These are phyloP conservation scores for Sclerotinia borealis DNA, from an alignment of 2,329 filamentous ascomycete genomes.

Conservation along the genomic window DNA sequence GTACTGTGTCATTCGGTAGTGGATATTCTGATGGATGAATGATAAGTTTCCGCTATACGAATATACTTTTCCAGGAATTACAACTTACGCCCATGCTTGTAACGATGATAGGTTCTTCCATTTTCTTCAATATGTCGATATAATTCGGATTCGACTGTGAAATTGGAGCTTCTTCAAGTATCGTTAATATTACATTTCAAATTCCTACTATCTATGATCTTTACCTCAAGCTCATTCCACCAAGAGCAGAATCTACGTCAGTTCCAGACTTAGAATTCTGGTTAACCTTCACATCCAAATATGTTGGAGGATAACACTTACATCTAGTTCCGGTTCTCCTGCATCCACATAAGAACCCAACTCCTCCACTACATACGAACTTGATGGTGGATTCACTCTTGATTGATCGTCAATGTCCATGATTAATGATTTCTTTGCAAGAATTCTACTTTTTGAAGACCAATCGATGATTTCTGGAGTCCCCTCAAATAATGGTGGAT, in stretches of 20 bases:
- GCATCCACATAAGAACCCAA: slow-evolving; percentile 2
- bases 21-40: slow-evolving; percentile 4
- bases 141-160: slow-evolving; percentile 1
- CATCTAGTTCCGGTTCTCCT: background rate
- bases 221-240: slow-evolving; percentile 3
- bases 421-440: background rate
- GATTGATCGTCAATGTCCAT: background rate
- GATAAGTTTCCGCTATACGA: background rate
- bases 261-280: background rate
- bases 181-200: background rate
- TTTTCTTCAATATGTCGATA: slow-evolving; percentile 9
- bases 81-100: slow-evolving; percentile 6
- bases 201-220: no score
- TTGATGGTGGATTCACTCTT: background rate
- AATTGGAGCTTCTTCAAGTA: background rate
- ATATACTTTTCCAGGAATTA: background rate
- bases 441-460: background rate
- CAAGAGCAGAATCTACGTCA: background rate
- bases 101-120: slow-evolving; percentile 11
- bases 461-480: background rate
- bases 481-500: background rate
- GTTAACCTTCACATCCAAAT: background rate
- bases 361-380: background rate
- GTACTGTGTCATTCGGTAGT: slow-evolving; percentile 6
- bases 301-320: background rate